These are phyloP conservation scores for Trametes sp. DNA, from an alignment of 1,284 basidiomycete species.

Conservation along the genomic window DNA sequence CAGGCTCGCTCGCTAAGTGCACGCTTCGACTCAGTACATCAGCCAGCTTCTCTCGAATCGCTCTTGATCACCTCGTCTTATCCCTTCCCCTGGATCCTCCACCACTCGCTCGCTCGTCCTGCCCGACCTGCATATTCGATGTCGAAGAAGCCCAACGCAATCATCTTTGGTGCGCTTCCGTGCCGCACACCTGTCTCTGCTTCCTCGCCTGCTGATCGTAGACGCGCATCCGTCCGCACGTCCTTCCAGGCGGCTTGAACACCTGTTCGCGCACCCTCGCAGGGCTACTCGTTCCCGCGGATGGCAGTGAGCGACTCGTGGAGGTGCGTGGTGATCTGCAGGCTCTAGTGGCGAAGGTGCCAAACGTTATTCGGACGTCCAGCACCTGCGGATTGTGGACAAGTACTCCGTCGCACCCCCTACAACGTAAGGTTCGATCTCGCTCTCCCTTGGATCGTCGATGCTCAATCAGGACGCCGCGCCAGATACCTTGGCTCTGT, in stretches of 20 bases:
- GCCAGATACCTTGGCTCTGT: slow-evolving; percentile 80
- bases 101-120: slow-evolving; percentile 20
- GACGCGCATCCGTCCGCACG: slow-evolving; percentile 24
- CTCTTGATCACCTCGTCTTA: slow-evolving; percentile 28
- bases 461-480: slow-evolving; percentile 12
- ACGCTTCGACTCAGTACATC: slow-evolving; percentile 28
- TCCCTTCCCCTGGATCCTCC: slow-evolving; percentile 20
- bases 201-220: slow-evolving; percentile 18
- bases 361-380: slow-evolving; percentile 19
- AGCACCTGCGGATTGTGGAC: slow-evolving; percentile 85
- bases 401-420: slow-evolving; percentile 85
- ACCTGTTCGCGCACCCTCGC: slow-evolving; percentile 76
- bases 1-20: slow-evolving; percentile 22
- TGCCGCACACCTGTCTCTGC: slow-evolving; percentile 1
- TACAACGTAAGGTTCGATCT: slow-evolving; percentile 71
- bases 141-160: slow-evolving; percentile 69
- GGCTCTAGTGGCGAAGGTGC: slow-evolving; percentile 3
- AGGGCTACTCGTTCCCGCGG: slow-evolving; percentile 64
- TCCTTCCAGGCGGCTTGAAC: slow-evolving; percentile 72
- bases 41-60: slow-evolving; percentile 27
- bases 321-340: slow-evolving; percentile 57
- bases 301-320: slow-evolving; percentile 69
- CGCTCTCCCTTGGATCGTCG: slow-evolving; percentile 13
- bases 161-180: slow-evolving; percentile 76
- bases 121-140: slow-evolving; percentile 33